A percentile compares a stretch with the other conserved stretches of the same genome.
These are phyloP conservation scores for Wickerhamiella kazuoi DNA, from an alignment of 805 yeast genomes.

Conservation along the genomic window DNA sequence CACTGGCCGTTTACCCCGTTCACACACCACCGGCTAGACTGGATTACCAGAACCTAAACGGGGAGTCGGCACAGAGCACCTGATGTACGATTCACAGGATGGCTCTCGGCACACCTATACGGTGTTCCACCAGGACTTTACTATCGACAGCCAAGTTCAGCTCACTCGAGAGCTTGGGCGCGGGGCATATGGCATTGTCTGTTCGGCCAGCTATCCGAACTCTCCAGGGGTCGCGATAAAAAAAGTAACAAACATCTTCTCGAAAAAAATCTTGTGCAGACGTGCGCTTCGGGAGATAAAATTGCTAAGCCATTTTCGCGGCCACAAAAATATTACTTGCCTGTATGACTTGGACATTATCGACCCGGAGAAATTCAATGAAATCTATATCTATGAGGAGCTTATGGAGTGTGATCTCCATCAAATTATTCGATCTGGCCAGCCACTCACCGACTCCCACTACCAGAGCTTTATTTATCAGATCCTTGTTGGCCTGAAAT, in stretches of 20 bases:
- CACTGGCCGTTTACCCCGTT: no score
- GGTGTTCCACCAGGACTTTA: constrained; percentile 78
- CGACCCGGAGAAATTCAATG: constrained; percentile 64
- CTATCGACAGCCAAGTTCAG: constrained; percentile 76
- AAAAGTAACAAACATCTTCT: constrained; percentile 86
- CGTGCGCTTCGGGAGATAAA: constrained; percentile 84
- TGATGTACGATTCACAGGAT: no score
- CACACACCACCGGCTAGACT: no score
- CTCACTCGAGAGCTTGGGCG: constrained; percentile 89
- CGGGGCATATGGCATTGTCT: constrained; percentile 95
- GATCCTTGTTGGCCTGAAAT: constrained; percentile 74
- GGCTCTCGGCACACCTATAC: constrained; percentile 28
- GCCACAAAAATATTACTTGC: constrained; percentile 92
- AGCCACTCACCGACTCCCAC: constrained; percentile 75
- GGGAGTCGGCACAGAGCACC: no score
- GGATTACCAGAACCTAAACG: no score
- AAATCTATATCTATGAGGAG: constrained; percentile 84
- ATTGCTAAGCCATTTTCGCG: constrained; percentile 77
- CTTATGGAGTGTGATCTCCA: constrained; percentile 99
- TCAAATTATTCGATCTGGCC: constrained; percentile 87
- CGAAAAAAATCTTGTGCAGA: constrained; percentile 78
- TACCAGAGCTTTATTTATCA: constrained; percentile 88
- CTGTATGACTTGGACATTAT: constrained; percentile 87
- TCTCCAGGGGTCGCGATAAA: constrained; percentile 82
- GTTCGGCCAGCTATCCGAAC: constrained; percentile 61